Evolutionary conservation across 495 filamentous ascomycete genomes (phyloP), one percentile per base, ranked within the genome.

Genomic region (Aspergillus conjunctus): DNA sequence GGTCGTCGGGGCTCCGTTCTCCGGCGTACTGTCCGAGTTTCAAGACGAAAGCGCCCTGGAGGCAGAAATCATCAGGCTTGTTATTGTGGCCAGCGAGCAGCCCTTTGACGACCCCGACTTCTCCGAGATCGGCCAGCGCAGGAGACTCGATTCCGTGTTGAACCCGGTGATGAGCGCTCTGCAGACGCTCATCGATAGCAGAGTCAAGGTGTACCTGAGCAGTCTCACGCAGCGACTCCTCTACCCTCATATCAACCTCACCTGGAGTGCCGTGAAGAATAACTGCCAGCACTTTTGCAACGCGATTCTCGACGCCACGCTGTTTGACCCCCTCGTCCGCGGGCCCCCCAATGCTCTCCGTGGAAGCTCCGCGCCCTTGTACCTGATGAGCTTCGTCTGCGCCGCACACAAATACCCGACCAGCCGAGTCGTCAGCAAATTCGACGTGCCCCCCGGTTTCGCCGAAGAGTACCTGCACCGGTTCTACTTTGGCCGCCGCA

Each of bases 401-500:
- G 50, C 62, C 12, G 56, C 50, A 9, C 51, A 37, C 52, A 65
- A 46, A 15, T 50, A 26, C 53, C 37, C 37, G 6, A 11, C 51
- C 46, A 59, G 39, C 33, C 51, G 52, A 22, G 45, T 63, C 14
- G 49, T 55, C 14, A 64, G 62, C 41, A 77, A 78, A 56, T 73
- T 62, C 61, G 73, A 75, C 60, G 73, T 74, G 7, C 74, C 76
- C 3, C 61, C 33, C n/a, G 71, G 75, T 2, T 51, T 76, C 12
- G 75, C 68, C 6, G 73, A 79, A 59, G 75, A 78, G 56, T 79
- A 76, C 54, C 72, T 77, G 26, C 70, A 73, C 37, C 45, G 56
- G 8, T 72, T 74, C 54, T 59, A 62, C 41, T 67, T 56, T 48
- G 62, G 65, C 20, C 57, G 65, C 20, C 69, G 73, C 61, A 63